Base-by-base conservation (phyloP, 495 filamentous ascomycete species). In the Emericellopsis terricola region DNA sequence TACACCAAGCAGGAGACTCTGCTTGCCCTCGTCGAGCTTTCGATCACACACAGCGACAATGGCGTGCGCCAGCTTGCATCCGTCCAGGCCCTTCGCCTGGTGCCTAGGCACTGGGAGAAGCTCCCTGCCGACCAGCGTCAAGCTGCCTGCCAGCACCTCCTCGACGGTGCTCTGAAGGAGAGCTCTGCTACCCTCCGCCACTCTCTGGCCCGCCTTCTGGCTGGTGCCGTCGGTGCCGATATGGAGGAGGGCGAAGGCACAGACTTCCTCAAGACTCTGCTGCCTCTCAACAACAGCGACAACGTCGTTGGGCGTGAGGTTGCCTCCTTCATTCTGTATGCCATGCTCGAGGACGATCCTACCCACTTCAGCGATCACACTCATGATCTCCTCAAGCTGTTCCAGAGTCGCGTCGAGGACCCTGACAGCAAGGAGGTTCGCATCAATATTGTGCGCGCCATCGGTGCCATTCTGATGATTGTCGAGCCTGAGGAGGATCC, bases 381-480 rank as follows among this genome's bases (percentile, higher is more conserved):
- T 44, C 50, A 60, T 29, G 74, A 81, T 41, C 68, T 96, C 20
- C 81, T 96, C 46, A 64, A 65, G 38, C 69, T 96, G 8, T 94
- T 96, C 62, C 60, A 56, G 52, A 80, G 71, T 53, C 94, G 85
- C 10, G 89, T 97, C 48, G 69, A 68, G 40, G 91, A 97, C 51
- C 78, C 78, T 14, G 78, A 94, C 58, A 94, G 81, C 53, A 65
- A 76, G 37, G 77, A 89, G 49, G 91, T 97, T 33, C 77, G 87
- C 37, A 73, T 92, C 56, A 97, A 94, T 59, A 92, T 86, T 17
- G 77, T 96, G 57, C 69, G 93, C 45, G 83, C 82, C n/a, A 68
- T 94, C 38, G 81, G 86, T 51, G 76, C 81, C 56, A 63, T 94
- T 39, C 78, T 85, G 15, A 79, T 92, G 63, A 62, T 89, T 42